Conservation (phyloP, 2,329 filamentous ascomycete species). For the Pyrenochaeta sp. region DNA sequence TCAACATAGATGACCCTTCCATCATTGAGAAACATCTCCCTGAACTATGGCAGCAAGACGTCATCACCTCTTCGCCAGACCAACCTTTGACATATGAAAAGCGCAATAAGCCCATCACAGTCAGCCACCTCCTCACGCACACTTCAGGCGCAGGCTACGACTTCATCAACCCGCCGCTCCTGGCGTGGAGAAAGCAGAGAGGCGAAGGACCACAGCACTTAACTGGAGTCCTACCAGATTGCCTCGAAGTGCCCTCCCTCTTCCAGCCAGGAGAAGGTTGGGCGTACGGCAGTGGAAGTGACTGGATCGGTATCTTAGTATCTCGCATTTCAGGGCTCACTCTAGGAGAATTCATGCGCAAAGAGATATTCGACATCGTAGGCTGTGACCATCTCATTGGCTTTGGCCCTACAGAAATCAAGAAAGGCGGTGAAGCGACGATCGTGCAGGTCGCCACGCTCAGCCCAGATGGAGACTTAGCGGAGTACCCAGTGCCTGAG, state of each 20-base stretch:
- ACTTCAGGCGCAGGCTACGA: constrained; percentile 57
- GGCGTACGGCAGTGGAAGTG: constrained; percentile 57
- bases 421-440: not conserved
- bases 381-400: constrained; percentile 8
- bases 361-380: constrained; percentile 20
- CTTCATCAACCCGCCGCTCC: constrained; percentile 51
- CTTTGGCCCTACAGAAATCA: constrained; percentile 1
- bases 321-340: constrained; percentile 47
- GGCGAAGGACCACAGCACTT: constrained; percentile 25
- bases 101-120: constrained; percentile 15
- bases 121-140: constrained; percentile 57
- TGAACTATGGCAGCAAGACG: constrained; percentile 27
- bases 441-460: not conserved
- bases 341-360: constrained; percentile 30
- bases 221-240: constrained; percentile 15
- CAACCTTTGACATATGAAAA: constrained; percentile 7
- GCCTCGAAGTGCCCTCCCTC: constrained; percentile 40
- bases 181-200: constrained; percentile 50
- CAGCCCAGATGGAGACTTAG: not conserved
- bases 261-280: constrained; percentile 58
- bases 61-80: constrained; percentile 18
- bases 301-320: constrained; percentile 59
- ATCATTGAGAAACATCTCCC: constrained; percentile 27
- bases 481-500: not conserved
- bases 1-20: constrained; percentile 29